Percentiles rank a stretch among this genome's conserved stretches.
Conservation (phyloP, 768 basidiomycete species). For the Rhizopogon sp. region DNA sequence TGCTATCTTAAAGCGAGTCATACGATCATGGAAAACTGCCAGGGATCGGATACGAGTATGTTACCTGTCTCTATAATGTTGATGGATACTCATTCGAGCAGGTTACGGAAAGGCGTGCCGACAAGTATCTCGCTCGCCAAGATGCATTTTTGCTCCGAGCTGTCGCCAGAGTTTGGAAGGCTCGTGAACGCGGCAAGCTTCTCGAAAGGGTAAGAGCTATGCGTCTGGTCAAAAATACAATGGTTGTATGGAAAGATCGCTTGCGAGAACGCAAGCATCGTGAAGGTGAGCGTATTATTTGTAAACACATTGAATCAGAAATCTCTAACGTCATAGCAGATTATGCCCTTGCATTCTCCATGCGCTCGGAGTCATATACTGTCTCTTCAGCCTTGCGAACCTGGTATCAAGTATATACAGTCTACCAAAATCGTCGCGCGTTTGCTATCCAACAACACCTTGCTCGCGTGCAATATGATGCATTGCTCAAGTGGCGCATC, state of each 20-base stretch:
- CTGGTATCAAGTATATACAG: constrained; percentile 40
- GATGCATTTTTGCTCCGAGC: constrained; percentile 56
- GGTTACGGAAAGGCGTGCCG: constrained; percentile 52
- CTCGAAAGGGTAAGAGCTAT: constrained; percentile 47
- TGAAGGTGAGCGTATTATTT: constrained; percentile 37
- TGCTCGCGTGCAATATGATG: constrained; percentile 34
- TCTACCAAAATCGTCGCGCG: constrained; percentile 40
- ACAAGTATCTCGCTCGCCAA: constrained; percentile 51
- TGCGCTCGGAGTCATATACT: constrained; percentile 37
- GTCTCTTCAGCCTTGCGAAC: constrained; percentile 32
- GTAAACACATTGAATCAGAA: not conserved
- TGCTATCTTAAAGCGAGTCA: constrained; percentile 37
- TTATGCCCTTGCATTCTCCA: constrained; percentile 44
- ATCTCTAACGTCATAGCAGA: constrained; percentile 27
- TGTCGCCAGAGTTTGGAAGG: constrained; percentile 61
- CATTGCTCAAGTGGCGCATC: constrained; percentile 52
- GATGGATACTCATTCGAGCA: constrained; percentile 25
- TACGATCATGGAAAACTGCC: constrained; percentile 54
- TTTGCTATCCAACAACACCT: constrained; percentile 41
- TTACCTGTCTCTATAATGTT: constrained; percentile 2
- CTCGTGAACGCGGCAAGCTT: constrained; percentile 56
- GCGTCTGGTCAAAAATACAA: constrained; percentile 41
- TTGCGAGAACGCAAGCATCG: constrained; percentile 33
- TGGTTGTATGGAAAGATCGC: constrained; percentile 46
- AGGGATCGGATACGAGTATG: constrained; percentile 47